Percentiles rank a stretch among this genome's conserved stretches.
phyloP scores from a whole-genome alignment of 257 asterid species.

The Ballota nigra region DNA sequence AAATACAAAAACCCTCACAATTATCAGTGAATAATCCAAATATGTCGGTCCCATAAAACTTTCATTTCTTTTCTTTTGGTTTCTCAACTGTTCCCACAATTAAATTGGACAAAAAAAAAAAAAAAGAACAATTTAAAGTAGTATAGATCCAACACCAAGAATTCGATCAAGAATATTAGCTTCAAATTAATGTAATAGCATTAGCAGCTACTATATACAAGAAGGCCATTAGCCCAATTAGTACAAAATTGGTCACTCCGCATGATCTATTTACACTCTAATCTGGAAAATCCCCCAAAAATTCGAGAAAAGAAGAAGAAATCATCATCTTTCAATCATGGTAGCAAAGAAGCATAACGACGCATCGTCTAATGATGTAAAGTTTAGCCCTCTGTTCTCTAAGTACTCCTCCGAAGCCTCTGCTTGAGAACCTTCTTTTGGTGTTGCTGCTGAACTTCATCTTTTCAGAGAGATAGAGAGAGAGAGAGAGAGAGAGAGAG shows the following conservation, averaged over 20 bases:
- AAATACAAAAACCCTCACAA: not conserved
- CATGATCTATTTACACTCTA: constrained; percentile 38
- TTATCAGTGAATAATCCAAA: not conserved
- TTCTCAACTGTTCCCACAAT: not conserved
- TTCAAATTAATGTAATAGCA: not conserved
- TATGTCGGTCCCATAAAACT: not conserved
- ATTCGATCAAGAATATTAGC: not conserved
- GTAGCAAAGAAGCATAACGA: constrained; percentile 79
- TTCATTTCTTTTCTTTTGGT: too few relatives aligned
- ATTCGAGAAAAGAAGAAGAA: too few relatives aligned
- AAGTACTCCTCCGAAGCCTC: constrained; percentile 44
- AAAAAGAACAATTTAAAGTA: not conserved
- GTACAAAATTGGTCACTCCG: constrained; percentile 43
- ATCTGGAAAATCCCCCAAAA: not conserved
- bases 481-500: not conserved
- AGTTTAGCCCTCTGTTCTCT: constrained; percentile 65
- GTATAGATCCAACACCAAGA: not conserved
- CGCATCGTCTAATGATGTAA: constrained; percentile 62
- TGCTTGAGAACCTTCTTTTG: constrained; percentile 45
- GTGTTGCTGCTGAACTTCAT: constrained; percentile 33
- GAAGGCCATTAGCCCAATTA: constrained; percentile 21
- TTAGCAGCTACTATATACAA: constrained; percentile 18
- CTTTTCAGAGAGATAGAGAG: not conserved
- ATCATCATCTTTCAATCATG: constrained; percentile 35
- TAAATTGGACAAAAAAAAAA: not conserved